Evolutionary conservation across 305 asterid species (phyloP), one percentile per base, ranked within the genome.

Genomic region (Fraxinus baroniana): DNA sequence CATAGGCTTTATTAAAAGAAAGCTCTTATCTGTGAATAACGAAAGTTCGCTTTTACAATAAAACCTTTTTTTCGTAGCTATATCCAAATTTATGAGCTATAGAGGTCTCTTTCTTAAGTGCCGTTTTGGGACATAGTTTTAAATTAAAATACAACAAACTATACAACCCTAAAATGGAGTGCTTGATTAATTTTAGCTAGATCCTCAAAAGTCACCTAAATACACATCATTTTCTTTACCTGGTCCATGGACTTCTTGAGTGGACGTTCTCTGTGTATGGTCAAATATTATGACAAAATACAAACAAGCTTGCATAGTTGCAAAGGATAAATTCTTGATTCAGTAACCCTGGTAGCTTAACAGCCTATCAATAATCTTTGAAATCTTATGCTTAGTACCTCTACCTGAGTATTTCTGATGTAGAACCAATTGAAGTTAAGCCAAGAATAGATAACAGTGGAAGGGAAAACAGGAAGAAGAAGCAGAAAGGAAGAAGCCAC

Each of bases 351-450:
- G 10, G 8, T 1, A 36, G n/a, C 30, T 18, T 81, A 37, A 52
- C 37, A 82, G 80, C 18, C 39, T 8, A 37, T 74, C 28, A 36
- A 66, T 68, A 8, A 68, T 68, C 15, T 60, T 28, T 82, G 78
- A 18, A 35, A 71, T 39, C 78, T 72, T 82, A 39, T 49, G 18
- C 20, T 49, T 49, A 49, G 46, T 28, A 75, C 78, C 17, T 77
- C 33, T 37, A 68, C 78, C 66, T 8, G 33, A 74, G 80, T 49
- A 78, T 66, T 60, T 57, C 1, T 35, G 33, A 30, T 30, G 33
- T 30, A 2, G 33, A 30, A 30, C 30, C 30, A 28, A 28, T 28
- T 28, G 30, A 28, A 28, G 30, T 28, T 28, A 28, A 28, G 30
- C 30, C 30, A 28, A 28, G 30, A 28, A 28, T 28, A 1, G 30